Percentiles rank a stretch among this genome's conserved stretches.
phyloP scores from a whole-genome alignment of 108 stramenopile species.

The Nannochloropsis oceanica region DNA sequence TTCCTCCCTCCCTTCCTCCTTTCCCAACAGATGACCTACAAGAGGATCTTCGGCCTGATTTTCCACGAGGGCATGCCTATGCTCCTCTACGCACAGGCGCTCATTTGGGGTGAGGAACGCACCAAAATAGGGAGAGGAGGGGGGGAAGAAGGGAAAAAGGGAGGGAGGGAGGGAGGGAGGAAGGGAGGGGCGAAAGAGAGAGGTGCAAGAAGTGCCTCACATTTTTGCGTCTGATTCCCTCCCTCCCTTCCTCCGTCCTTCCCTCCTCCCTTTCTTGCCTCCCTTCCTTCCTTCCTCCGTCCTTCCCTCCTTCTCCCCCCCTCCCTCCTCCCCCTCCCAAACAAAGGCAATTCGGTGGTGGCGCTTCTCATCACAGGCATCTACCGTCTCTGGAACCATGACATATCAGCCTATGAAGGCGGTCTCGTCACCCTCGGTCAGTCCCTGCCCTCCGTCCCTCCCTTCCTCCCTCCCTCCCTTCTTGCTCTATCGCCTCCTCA shows the following conservation, averaged over 20 bases:
- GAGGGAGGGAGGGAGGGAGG: not conserved
- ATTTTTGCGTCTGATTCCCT: too few species aligned
- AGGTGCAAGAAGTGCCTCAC: too few species aligned
- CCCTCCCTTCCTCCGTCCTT: too few species aligned
- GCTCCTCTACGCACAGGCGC: conserved; percentile 28
- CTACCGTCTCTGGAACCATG: not conserved
- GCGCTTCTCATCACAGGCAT: not conserved
- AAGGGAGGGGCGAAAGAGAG: not conserved
- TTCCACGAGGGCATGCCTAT: conserved; percentile 36
- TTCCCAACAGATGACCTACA: not conserved
- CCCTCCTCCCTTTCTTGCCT: too few species aligned
- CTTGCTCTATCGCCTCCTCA: too few species aligned
- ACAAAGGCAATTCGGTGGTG: not conserved
- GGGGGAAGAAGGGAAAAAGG: not conserved
- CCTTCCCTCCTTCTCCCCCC: not conserved
- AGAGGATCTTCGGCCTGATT: conserved; percentile 11
- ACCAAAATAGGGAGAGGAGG: too few species aligned
- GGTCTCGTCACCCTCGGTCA: not conserved
- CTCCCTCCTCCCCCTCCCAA: not conserved
- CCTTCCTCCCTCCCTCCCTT: too few species aligned
- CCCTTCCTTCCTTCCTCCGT: not conserved
- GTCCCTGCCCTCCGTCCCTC: too few species aligned
- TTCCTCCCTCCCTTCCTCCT: not conserved
- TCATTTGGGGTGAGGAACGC: not conserved
- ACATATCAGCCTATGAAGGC: not conserved